These are phyloP conservation scores for Ceratocystis variospora DNA, from an alignment of 2,329 filamentous ascomycete genomes.

Conservation along the genomic window DNA sequence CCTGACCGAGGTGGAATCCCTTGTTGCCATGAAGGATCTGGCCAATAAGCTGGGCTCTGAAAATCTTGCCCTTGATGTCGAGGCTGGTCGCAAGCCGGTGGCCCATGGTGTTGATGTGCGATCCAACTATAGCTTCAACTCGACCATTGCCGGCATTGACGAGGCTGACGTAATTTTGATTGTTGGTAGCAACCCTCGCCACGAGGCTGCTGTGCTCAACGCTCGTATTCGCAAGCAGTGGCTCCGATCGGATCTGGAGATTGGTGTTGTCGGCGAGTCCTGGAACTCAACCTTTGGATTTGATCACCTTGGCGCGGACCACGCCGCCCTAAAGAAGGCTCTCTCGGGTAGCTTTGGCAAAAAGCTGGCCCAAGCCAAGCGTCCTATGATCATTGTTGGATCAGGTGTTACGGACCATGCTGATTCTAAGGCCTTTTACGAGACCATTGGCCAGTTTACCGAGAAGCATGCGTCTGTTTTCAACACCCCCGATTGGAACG, in stretches of 20 bases:
- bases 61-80: constrained; percentile 85
- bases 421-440: constrained; percentile 86
- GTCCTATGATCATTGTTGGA: constrained; percentile 92
- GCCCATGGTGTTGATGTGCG: constrained; percentile 89
- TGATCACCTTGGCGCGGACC: constrained; percentile 72
- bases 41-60: constrained; percentile 94
- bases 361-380: constrained; percentile 75
- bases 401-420: constrained; percentile 81
- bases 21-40: constrained; percentile 94
- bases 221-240: constrained; percentile 96
- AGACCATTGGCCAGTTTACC: constrained; percentile 77
- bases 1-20: constrained; percentile 77
- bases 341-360: constrained; percentile 82
- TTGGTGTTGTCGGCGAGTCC: constrained; percentile 78
- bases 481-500: constrained; percentile 82
- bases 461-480: constrained; percentile 89
- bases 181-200: constrained; percentile 85
- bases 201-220: constrained; percentile 90
- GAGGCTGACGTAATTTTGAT: constrained; percentile 85
- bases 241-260: constrained; percentile 84
- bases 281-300: constrained; percentile 95
- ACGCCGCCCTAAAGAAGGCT: constrained; percentile 68
- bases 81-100: constrained; percentile 66
- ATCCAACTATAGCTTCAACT: constrained; percentile 95
- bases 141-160: constrained; percentile 82